Percentiles rank a stretch among this genome's conserved stretches.
Evolutionary conservation across 768 basidiomycete genomes (phyloP).

Genomic region (Hirschioporus abietinus): DNA sequence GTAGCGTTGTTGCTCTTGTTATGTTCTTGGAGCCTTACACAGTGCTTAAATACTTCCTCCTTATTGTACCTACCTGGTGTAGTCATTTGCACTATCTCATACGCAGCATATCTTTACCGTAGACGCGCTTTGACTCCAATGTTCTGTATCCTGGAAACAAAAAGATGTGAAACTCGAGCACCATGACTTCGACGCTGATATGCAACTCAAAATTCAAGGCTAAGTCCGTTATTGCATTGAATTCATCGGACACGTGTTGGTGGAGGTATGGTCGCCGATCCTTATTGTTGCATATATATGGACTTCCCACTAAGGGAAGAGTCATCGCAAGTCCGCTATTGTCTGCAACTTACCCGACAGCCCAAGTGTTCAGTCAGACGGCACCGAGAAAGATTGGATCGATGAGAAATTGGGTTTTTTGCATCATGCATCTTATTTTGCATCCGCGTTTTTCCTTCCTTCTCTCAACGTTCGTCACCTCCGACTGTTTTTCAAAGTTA

Average conservation of each 20-base stretch:
- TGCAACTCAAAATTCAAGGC: background rate
- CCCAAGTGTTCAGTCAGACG: background rate
- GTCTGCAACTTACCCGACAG: background rate
- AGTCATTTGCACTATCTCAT: background rate
- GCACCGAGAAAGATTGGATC: background rate
- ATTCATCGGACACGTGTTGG: background rate
- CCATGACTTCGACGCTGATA: background rate
- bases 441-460: background rate
- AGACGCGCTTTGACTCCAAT: background rate
- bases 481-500: background rate
- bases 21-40: background rate
- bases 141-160: background rate
- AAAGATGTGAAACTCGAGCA: background rate
- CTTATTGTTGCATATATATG: background rate
- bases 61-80: background rate
- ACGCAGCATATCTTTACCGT: background rate
- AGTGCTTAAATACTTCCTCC: background rate
- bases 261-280: background rate
- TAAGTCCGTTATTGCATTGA: background rate
- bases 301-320: background rate
- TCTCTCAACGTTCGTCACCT: background rate
- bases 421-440: background rate
- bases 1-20: background rate
- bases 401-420: background rate
- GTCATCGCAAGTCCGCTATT: conserved; percentile 1